Base-by-base conservation (phyloP, 192 early-diverging fungal genomes). In the Backusella morwellensis region DNA sequence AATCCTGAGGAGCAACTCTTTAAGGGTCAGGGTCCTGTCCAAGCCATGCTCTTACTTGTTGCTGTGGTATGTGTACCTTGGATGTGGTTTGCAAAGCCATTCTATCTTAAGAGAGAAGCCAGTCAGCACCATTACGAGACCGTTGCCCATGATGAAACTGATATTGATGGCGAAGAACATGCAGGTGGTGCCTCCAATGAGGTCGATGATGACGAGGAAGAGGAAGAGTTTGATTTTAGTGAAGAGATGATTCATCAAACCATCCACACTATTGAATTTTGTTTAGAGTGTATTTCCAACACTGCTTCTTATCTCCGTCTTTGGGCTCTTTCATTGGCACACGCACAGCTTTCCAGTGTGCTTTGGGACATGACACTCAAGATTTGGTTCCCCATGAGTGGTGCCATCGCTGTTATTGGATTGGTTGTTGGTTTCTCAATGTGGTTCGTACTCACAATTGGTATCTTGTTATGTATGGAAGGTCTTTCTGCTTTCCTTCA, bases 231-330 rank as follows among this genome's bases (percentile, higher is more conserved):
- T 88, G 97, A 99, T 77, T 99, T 99, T 86, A 88, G 92, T 42
- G 98, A 98, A 74, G 88, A 93, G 74, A 93, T 98, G 93, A 97
- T 99, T 80, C 94, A 98, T 88, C 97, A 98, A 83, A 87, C 91
- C 17, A 98, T 99, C 80, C 98, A 99, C 83, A 98, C 97, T 6
- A 99, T 99, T 79, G 98, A 99, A 83, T 99, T 97, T 83, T 96
- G 95, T 80, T 89, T 99, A 63, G 91, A 91, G 70, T 94, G 94
- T 41, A 97, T 99, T 73, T 99, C 98, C 59, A 97, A 99, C 86
- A 99, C 98, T n/a, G 98, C 98, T 4, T 97, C 96, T 36, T 99
- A 99, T 80, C 93, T 99, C 72, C 97, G 98, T 77, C 89, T 99
- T 70, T 99, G 98, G 98, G 98, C 98, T 69, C 84, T 99, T 69